Conservation (phyloP, 2,329 filamentous ascomycete genomes). For the Clonostachys sp. region DNA sequence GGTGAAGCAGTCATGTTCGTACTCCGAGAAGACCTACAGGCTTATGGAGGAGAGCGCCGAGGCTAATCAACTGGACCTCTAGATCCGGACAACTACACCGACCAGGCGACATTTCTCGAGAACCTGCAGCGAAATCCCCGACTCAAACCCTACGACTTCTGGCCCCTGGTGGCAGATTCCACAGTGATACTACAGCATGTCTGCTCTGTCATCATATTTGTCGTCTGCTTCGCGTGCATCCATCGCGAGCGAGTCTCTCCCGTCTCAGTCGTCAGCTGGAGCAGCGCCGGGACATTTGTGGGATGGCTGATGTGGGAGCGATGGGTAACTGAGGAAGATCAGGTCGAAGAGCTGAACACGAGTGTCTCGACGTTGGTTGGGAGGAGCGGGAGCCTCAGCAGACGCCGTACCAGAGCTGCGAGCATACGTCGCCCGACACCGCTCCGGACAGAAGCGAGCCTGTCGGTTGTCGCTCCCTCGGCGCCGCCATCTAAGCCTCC, state of each 20-base stretch:
- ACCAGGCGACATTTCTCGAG: conserved; percentile 93
- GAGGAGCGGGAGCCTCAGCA: conserved; percentile 24
- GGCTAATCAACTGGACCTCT: not conserved
- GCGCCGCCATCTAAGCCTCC: conserved; percentile 14
- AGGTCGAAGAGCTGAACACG: conserved; percentile 30
- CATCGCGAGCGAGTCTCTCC: conserved; percentile 77
- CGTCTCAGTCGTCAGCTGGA: conserved; percentile 81
- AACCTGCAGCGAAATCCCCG: conserved; percentile 92
- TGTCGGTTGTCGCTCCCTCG: conserved; percentile 9
- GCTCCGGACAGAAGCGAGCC: conserved; percentile 16
- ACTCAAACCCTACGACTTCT: conserved; percentile 94
- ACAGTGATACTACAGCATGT: conserved; percentile 97
- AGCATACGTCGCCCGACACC: conserved; percentile 28
- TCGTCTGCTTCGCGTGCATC: conserved; percentile 90
- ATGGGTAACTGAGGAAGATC: conserved; percentile 71
- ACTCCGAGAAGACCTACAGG: conserved; percentile 1
- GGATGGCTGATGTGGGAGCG: conserved; percentile 91
- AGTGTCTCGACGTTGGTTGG: conserved; percentile 27
- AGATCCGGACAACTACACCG: conserved; percentile 99
- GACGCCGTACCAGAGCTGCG: conserved; percentile 23
- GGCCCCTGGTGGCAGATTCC: conserved; percentile 90
- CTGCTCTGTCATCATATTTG: conserved; percentile 89
- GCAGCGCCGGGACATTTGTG: conserved; percentile 74
- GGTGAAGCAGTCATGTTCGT: conserved; percentile 91
- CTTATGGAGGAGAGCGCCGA: too few relatives aligned